Base-by-base conservation (phyloP, 2,329 filamentous ascomycete genomes). In the Ascochyta koolunga region DNA sequence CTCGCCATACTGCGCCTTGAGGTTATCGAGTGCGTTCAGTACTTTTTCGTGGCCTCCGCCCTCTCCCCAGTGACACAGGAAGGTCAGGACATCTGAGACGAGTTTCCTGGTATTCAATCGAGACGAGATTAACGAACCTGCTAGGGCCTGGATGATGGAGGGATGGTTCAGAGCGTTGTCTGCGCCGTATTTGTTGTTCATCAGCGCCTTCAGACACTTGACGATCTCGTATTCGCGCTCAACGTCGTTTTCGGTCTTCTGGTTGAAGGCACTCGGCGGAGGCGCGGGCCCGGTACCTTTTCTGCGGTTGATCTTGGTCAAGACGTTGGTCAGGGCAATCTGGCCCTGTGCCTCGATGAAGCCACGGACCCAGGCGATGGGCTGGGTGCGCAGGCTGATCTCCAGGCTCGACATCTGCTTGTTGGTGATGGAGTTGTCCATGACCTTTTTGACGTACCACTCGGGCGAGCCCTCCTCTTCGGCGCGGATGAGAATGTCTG, bases 131-230 rank as follows among this genome's bases (percentile, higher is more conserved):
- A 99, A 81, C 31, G 91, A 96, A 19, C 87, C 92, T 43, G 89
- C 90, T 38, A 99, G 82, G 1, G 95, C 90, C 51, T 96, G 86
- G 59, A 97, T 88, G 59, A 98, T 90, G 71, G 93, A 91, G 70
- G 95, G 90, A 71, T 98, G 93, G 56, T 86, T 82, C 52, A 99
- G 81, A 16, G 95, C 95, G 82, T 99, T 93, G 72, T 99, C 95
- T 58, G 95, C 95, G 58, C 95, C 95, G 74, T 96, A 98, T 74
- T 96, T 97, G 84, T 97, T 99, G 85, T 99, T 99, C 89, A 98
- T 96, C 53, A 98, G 78, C 27, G 93, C 92, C 80, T 98, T 98
- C 54, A 99, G 78, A 78, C 95, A 98, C 78, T 99, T 99, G 72
- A 96, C 86, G 59, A 99, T 96, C 71, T 98, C 95, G 73, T 98